Percentiles rank a stretch among this genome's conserved stretches.
Evolutionary conservation across 441 rosid genomes (phyloP).

Genomic region (Kokia cookei): DNA sequence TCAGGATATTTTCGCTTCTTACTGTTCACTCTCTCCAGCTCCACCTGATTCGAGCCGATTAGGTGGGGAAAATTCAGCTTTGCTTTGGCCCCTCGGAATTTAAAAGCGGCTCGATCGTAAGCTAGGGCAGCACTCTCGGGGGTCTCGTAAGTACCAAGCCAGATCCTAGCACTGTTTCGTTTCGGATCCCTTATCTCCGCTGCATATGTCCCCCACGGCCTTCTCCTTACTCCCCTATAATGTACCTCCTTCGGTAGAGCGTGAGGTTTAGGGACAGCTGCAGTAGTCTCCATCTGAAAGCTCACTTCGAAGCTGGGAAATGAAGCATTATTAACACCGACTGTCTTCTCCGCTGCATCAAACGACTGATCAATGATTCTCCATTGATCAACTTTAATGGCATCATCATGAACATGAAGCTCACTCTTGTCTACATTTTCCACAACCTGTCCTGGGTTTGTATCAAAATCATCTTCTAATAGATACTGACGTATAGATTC

Average conservation of each 20-base stretch:
- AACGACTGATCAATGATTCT: slow-evolving; percentile 1
- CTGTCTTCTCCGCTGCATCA: not conserved
- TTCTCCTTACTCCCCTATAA: slow-evolving; percentile 45
- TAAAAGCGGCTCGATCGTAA: slow-evolving; percentile 48
- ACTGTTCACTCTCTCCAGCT: slow-evolving; percentile 24
- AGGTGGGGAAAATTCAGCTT: slow-evolving; percentile 52
- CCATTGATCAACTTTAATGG: not conserved
- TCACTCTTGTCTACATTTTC: not conserved
- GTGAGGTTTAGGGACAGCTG: not conserved
- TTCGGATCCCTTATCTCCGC: slow-evolving; percentile 60
- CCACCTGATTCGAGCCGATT: slow-evolving; percentile 22
- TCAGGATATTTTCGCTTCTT: slow-evolving; percentile 32
- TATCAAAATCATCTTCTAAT: slow-evolving; percentile 19
- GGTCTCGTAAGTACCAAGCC: slow-evolving; percentile 58
- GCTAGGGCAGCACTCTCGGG: slow-evolving; percentile 57
- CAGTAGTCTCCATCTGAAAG: not conserved
- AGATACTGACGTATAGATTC: slow-evolving; percentile 18
- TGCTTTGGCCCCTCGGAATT: slow-evolving; percentile 50
- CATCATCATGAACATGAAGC: not conserved
- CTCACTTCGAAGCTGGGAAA: not conserved
- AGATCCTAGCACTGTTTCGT: slow-evolving; percentile 36
- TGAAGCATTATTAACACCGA: not conserved
- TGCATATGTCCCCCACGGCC: slow-evolving; percentile 58
- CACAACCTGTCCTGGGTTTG: not conserved
- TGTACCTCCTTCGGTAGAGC: slow-evolving; percentile 3